Percentiles rank a stretch among this genome's conserved stretches.
Conservation (phyloP, 768 basidiomycete genomes). For the Termitomyces sp. region DNA sequence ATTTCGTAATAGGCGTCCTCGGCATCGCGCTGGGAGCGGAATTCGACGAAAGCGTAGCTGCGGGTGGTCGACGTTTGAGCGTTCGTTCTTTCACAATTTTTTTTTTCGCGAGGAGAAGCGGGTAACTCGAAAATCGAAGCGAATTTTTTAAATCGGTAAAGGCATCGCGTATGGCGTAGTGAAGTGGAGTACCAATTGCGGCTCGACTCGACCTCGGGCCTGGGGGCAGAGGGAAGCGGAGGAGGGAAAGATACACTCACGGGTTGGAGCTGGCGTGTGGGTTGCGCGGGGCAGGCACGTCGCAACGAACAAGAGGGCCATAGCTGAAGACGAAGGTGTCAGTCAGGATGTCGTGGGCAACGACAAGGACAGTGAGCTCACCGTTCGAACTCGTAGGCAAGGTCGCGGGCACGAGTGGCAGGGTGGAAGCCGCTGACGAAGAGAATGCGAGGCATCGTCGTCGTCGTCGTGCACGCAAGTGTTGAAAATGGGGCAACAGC, state of each 20-base stretch:
- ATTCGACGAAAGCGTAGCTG: constrained; percentile 89
- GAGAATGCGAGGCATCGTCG: constrained; percentile 73
- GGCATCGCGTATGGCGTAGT: constrained; percentile 14
- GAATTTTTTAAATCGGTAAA: constrained; percentile 6
- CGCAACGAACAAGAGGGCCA: constrained; percentile 83
- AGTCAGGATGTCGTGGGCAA: background rate
- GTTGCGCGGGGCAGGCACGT: constrained; percentile 85
- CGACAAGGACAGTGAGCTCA: constrained; percentile 24
- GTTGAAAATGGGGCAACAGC: constrained; percentile 19
- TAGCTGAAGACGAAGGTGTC: constrained; percentile 42
- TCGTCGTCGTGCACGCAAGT: constrained; percentile 27
- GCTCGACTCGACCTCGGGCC: constrained; percentile 33
- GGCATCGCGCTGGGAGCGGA: constrained; percentile 73
- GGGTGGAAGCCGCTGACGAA: constrained; percentile 88
- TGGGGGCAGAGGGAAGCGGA: constrained; percentile 23
- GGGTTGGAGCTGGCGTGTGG: constrained; percentile 72
- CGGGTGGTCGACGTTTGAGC: constrained; percentile 55
- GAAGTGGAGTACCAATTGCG: constrained; percentile 11
- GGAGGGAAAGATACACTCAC: constrained; percentile 57
- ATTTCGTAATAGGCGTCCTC: constrained; percentile 85
- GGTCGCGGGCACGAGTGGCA: constrained; percentile 76
- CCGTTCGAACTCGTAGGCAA: constrained; percentile 89
- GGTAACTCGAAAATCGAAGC: constrained; percentile 17
- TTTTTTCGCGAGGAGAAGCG: constrained; percentile 34
- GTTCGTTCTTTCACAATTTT: constrained; percentile 40